Conservation (phyloP, 352 stramenopile genomes). For the Detonula confervacea region DNA sequence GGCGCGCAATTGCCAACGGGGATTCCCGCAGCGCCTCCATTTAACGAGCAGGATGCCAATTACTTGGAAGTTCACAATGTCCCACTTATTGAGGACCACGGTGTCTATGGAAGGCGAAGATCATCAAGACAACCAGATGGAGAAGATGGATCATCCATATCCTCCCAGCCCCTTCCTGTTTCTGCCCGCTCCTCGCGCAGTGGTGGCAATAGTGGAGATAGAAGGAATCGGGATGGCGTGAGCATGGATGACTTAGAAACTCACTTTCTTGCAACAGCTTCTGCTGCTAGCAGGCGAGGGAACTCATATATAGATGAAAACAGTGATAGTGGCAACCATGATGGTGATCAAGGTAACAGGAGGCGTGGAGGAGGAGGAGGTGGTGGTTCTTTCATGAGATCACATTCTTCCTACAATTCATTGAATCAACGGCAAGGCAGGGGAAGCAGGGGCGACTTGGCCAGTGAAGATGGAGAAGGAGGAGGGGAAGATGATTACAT, state of each 20-base stretch:
- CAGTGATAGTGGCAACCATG: too few relatives aligned
- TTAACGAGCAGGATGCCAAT: neutral
- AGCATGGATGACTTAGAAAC: neutral
- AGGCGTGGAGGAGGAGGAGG: neutral
- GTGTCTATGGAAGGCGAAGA: neutral
- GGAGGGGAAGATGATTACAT: constrained; percentile 6
- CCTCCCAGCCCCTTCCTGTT: neutral
- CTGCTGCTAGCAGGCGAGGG: too few relatives aligned
- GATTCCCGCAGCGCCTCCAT: neutral
- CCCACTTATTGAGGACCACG: neutral
- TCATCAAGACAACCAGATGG: neutral
- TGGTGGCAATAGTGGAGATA: neutral
- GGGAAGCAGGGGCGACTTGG: neutral
- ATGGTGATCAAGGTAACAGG: neutral
- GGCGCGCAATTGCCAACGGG: neutral
- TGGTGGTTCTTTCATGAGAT: neutral
- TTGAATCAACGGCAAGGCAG: neutral
- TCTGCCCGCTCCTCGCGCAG: neutral
- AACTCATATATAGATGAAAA: too few relatives aligned
- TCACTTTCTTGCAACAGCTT: too few relatives aligned
- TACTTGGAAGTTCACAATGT: neutral
- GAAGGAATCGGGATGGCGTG: neutral
- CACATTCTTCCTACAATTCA: neutral
- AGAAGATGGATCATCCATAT: constrained; percentile 1
- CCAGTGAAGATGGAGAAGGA: neutral